Evolutionary conservation across 2,329 filamentous ascomycete species (phyloP), one percentile per base, ranked within the genome.

Genomic region (Aspergillus amoenus): DNA sequence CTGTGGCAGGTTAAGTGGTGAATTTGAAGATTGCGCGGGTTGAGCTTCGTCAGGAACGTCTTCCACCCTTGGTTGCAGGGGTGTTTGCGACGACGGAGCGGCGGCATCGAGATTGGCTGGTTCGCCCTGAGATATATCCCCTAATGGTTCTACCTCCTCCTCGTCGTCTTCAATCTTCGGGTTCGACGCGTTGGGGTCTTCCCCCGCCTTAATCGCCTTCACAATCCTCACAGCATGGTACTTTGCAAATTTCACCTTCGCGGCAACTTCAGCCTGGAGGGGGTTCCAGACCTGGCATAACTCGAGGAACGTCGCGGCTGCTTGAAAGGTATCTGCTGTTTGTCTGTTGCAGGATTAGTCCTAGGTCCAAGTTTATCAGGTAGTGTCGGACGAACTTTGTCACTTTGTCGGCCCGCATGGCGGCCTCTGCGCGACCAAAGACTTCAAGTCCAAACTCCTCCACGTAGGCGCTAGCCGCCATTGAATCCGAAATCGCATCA

Each of bases 211-310:
- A 68, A 97, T 84, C 11, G 94, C 94, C 75, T 91, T 96, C 15
- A 90, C 82, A 69, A 99, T 99, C 57, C 94, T 86, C 37, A 93
- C 79, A 2, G 93, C 93, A 73, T 97, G 95, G 83, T 91, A 99
- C 75, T 97, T 99, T 42, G 93, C 92, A 71, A 91, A 99, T 73
- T 95, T 97, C 76, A 93, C 91, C 80, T 96, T 97, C 54, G 91
- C 85, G 40, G 86, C 81, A 18, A 88, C 85, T 68, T 97, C 92
- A 1, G 84, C 76, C 34, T 96, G 90, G 11, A 88, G 78, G 0
- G 84, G 76, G 5, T 86, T 88, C 92, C 93, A 99, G 67, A 96
- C 89, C 62, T 88, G 88, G 55, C 91, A 83, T 5, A 97, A 81
- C 64, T 97, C 91, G 68, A 97, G 87, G 73, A 99, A 97, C 0